These are phyloP conservation scores for Globomyces pollinis-pini DNA, from an alignment of 192 early-diverging fungal species.

Conservation along the genomic window DNA sequence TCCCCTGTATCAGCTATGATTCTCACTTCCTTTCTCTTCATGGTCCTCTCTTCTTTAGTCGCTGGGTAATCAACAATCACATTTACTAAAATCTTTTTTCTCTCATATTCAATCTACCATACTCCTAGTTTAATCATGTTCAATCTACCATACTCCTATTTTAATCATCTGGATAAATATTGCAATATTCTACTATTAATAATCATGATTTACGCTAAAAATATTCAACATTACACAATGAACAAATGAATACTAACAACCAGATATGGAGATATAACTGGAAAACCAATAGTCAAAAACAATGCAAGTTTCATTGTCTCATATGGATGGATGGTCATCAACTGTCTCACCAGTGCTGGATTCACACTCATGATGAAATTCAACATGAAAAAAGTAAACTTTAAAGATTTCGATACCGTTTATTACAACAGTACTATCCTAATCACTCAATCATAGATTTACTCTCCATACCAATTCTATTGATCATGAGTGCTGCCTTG, in stretches of 20 bases:
- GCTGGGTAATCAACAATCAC: too few relatives aligned
- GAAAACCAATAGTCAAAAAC: slow-evolving; percentile 27
- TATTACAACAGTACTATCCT: slow-evolving; percentile 88
- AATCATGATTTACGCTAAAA: too few relatives aligned
- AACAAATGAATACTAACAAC: too few relatives aligned
- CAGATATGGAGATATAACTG: slow-evolving; percentile 35
- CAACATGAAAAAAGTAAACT: slow-evolving; percentile 79
- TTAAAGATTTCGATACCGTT: slow-evolving; percentile 97
- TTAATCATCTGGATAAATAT: too few relatives aligned
- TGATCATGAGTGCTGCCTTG: slow-evolving; percentile 26
- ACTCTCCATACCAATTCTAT: slow-evolving; percentile 67
- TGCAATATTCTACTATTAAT: too few relatives aligned
- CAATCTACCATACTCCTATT: too few relatives aligned
- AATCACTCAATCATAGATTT: slow-evolving; percentile 35
- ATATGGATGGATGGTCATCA: slow-evolving; percentile 78
- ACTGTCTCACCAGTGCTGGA: slow-evolving; percentile 83
- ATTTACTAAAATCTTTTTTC: not conserved
- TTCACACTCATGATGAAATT: slow-evolving; percentile 88
- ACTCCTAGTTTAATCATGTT: too few relatives aligned
- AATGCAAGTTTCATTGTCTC: slow-evolving; percentile 11
- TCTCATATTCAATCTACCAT: too few relatives aligned
- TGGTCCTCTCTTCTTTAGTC: slow-evolving; percentile 78
- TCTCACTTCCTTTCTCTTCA: slow-evolving; percentile 69
- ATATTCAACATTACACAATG: too few relatives aligned
- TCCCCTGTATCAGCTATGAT: slow-evolving; percentile 71